phyloP scores from a whole-genome alignment of 2,329 filamentous ascomycete species.

The Arachnopeziza araneosa region DNA sequence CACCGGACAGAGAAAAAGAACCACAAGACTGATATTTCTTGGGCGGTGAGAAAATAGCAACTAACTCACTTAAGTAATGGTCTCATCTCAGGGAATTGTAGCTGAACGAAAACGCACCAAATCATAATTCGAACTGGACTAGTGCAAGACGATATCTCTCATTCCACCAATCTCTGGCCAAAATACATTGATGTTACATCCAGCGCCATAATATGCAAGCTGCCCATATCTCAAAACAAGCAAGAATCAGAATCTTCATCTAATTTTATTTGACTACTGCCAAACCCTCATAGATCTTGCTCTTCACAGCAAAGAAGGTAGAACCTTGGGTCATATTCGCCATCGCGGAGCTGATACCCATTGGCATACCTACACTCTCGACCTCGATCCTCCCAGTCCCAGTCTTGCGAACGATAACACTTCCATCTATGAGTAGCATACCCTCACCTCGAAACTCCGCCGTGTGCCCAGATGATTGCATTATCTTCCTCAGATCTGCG shows the following conservation, averaged over 20 bases:
- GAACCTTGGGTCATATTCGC: conserved; percentile 41
- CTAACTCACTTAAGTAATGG: no score
- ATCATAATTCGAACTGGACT: not conserved
- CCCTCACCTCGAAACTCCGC: conserved; percentile 94
- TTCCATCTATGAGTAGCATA: conserved; percentile 80
- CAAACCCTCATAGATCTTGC: conserved; percentile 87
- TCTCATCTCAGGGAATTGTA: no score
- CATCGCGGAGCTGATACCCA: conserved; percentile 32
- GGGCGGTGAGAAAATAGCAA: no score
- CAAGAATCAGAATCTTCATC: not conserved
- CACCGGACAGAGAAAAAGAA: no score
- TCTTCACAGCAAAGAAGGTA: conserved; percentile 83
- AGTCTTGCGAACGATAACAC: conserved; percentile 83
- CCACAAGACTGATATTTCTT: no score
- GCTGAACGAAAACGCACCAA: no score
- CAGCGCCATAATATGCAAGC: conserved; percentile 5
- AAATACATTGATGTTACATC: conserved; percentile 18
- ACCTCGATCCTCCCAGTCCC: conserved; percentile 83
- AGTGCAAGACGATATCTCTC: not conserved
- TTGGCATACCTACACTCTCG: conserved; percentile 61
- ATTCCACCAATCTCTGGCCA: not conserved
- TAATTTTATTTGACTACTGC: conserved; percentile 60
- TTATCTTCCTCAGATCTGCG: conserved; percentile 77
- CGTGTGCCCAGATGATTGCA: conserved; percentile 75
- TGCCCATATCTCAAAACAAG: not conserved